A percentile compares a stretch with the other conserved stretches of the same genome.
phyloP scores from a whole-genome alignment of 2,329 filamentous ascomycete species.

The Cladosporium oxysporum region DNA sequence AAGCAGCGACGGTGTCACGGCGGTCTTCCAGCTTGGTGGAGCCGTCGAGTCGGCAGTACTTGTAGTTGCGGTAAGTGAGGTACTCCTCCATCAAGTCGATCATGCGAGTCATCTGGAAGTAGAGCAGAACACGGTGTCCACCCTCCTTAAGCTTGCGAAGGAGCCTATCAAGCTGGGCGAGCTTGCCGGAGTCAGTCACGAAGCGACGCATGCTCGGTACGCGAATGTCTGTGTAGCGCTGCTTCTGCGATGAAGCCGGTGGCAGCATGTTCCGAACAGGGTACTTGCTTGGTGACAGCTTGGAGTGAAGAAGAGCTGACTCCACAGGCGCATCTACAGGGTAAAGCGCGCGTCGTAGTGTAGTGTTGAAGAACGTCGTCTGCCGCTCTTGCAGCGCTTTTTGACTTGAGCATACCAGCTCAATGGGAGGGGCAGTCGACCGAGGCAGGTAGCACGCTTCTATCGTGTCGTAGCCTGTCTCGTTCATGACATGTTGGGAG shows the following conservation, averaged over 20 bases:
- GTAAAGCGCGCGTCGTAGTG: constrained; percentile 74
- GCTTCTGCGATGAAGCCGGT: constrained; percentile 75
- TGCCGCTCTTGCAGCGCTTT: constrained; percentile 65
- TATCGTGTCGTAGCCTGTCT: constrained; percentile 72
- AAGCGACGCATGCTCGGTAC: constrained; percentile 97
- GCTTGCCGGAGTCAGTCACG: constrained; percentile 95
- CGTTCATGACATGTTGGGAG: constrained; percentile 63
- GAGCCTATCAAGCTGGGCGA: constrained; percentile 85
- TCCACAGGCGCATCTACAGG: constrained; percentile 66
- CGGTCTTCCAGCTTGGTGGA: constrained; percentile 97
- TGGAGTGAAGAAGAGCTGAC: constrained; percentile 70
- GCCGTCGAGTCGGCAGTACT: constrained; percentile 93
- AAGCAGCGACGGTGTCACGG: constrained; percentile 93
- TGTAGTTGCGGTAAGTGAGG: constrained; percentile 97
- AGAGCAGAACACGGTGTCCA: constrained; percentile 88
- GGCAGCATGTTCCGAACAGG: constrained; percentile 70
- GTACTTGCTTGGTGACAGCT: constrained; percentile 65
- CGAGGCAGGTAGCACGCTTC: constrained; percentile 79
- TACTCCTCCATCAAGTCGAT: constrained; percentile 99
- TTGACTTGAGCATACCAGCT: constrained; percentile 73
- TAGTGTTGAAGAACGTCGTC: constrained; percentile 74
- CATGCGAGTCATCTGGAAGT: constrained; percentile 99
- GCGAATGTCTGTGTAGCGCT: constrained; percentile 83
- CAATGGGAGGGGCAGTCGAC: constrained; percentile 82
- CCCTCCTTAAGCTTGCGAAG: constrained; percentile 88